These are phyloP conservation scores for Myxozyma monticola DNA, from an alignment of 805 yeast species.

Conservation along the genomic window DNA sequence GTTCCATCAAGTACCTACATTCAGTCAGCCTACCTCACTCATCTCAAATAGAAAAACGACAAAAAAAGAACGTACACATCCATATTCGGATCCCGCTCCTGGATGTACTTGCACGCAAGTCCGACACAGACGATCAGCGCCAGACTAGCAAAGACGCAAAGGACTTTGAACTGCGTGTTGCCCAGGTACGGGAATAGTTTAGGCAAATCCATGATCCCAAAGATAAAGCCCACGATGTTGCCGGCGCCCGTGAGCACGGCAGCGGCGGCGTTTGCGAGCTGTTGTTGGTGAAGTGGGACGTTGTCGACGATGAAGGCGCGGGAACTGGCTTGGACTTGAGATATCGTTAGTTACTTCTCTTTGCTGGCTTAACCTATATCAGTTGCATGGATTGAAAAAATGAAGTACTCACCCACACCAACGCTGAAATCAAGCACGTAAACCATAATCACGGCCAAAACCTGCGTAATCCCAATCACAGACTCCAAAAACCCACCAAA, in stretches of 20 bases:
- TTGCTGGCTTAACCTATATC: too few relatives aligned
- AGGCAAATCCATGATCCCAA: conserved; percentile 52
- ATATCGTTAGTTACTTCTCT: neutral
- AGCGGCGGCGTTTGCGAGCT: conserved; percentile 64
- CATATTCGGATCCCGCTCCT: conserved; percentile 51
- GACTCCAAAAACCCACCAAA: conserved; percentile 43
- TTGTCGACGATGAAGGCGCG: conserved; percentile 64
- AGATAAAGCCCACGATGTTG: conserved; percentile 56
- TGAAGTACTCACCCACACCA: conserved; percentile 30
- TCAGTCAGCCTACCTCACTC: neutral
- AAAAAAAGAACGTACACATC: conserved; percentile 37
- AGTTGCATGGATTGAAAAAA: neutral
- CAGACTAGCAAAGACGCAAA: conserved; percentile 47
- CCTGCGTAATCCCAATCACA: conserved; percentile 37
- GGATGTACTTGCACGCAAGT: conserved; percentile 45
- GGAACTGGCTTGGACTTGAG: conserved; percentile 59
- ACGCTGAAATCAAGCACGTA: conserved; percentile 59
- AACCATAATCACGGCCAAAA: conserved; percentile 55
- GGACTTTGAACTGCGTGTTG: conserved; percentile 52
- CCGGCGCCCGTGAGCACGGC: conserved; percentile 63
- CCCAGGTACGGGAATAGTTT: conserved; percentile 46
- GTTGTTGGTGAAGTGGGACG: conserved; percentile 58
- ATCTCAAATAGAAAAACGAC: too few relatives aligned
- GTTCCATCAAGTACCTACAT: conserved; percentile 7
- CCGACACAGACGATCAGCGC: conserved; percentile 46